Conservation (phyloP, 306 rosid species). For the Gastrolobium villosum region DNA sequence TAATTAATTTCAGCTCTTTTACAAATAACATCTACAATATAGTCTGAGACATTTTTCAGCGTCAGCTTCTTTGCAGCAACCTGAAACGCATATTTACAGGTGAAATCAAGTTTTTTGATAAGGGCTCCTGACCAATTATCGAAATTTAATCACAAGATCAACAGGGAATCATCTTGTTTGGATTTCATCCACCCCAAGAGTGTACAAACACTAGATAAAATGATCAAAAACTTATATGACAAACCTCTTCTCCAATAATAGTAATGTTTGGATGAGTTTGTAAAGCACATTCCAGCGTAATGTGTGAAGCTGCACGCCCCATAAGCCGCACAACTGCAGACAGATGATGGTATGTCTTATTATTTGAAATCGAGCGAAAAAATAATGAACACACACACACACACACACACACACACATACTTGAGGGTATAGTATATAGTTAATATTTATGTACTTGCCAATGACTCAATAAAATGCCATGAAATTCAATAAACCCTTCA, state of each 20-base stretch:
- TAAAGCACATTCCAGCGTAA: slow-evolving; percentile 96
- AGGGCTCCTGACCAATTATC: not conserved
- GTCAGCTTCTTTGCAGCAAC: slow-evolving; percentile 96
- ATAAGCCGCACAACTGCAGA: slow-evolving; percentile 97
- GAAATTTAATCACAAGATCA: slow-evolving; percentile 28
- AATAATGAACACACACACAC: not conserved
- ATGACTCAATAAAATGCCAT: slow-evolving; percentile 5
- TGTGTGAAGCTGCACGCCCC: slow-evolving; percentile 99
- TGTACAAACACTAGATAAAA: not conserved
- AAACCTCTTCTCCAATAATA: slow-evolving; percentile 98
- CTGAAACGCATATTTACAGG: slow-evolving; percentile 61
- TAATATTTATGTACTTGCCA: slow-evolving; percentile 5
- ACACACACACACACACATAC: not conserved
- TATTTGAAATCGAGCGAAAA: not conserved
- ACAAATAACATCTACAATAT: slow-evolving; percentile 83
- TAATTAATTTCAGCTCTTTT: slow-evolving; percentile 79
- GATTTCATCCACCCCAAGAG: not conserved
- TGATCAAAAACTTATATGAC: slow-evolving; percentile 17
- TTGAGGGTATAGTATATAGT: slow-evolving; percentile 30
- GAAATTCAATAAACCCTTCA: slow-evolving; percentile 13
- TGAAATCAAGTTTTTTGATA: slow-evolving; percentile 34
- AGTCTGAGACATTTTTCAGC: slow-evolving; percentile 94
- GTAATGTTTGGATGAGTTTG: slow-evolving; percentile 98
- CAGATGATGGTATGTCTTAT: slow-evolving; percentile 19
- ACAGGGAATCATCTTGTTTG: slow-evolving; percentile 30